phyloP scores from a whole-genome alignment of 2,329 filamentous ascomycete genomes.

The Diplodia mutila region DNA sequence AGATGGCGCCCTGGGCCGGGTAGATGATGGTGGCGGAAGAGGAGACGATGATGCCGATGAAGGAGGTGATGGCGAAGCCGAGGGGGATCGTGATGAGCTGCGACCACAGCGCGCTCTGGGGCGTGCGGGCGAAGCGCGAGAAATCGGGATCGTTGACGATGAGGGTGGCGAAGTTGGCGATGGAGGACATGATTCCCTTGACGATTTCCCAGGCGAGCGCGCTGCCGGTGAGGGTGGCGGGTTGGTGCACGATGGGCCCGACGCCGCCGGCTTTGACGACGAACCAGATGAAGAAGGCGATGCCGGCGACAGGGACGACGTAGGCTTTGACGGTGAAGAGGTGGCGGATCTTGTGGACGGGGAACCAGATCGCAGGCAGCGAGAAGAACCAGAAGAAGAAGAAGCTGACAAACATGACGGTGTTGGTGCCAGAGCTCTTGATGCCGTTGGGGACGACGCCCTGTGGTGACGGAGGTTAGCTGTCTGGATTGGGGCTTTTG shows the following conservation, averaged over 20 bases:
- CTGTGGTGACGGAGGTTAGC: constrained; percentile 42
- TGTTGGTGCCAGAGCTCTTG: constrained; percentile 70
- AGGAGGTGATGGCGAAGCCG: constrained; percentile 69
- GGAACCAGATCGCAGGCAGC: constrained; percentile 85
- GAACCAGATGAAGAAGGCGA: constrained; percentile 87
- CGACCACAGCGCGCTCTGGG: constrained; percentile 76
- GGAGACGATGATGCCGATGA: constrained; percentile 66
- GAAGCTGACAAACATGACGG: constrained; percentile 77
- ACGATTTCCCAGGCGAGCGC: constrained; percentile 80
- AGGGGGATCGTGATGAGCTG: constrained; percentile 65
- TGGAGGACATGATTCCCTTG: constrained; percentile 83
- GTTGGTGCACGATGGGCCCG: constrained; percentile 78
- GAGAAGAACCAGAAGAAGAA: constrained; percentile 84
- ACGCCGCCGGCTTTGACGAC: constrained; percentile 79
- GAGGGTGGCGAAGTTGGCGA: constrained; percentile 88
- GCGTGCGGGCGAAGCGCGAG: constrained; percentile 77
- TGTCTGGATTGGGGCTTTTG: not conserved
- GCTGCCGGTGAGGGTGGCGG: constrained; percentile 65
- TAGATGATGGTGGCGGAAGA: constrained; percentile 52
- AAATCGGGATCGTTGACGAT: constrained; percentile 84
- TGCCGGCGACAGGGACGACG: constrained; percentile 79
- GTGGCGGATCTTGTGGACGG: constrained; percentile 85
- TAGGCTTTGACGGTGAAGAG: constrained; percentile 89
- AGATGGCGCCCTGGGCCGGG: constrained; percentile 44
- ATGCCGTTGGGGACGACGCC: constrained; percentile 70